Conservation (phyloP, 192 early-diverging fungal species). For the Backusella mclennaniae region DNA sequence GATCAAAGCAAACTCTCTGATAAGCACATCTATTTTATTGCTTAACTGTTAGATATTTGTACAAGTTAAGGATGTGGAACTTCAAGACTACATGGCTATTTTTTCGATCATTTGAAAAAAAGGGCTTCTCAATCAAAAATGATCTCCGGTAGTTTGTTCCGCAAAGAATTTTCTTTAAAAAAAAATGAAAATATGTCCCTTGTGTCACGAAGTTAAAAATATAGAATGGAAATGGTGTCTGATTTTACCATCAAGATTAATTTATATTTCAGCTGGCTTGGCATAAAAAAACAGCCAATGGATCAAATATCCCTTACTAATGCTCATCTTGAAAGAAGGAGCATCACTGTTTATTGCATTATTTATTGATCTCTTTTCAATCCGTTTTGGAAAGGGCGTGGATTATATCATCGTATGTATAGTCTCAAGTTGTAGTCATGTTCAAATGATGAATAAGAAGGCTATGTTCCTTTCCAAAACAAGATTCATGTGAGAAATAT, state of each 20-base stretch:
- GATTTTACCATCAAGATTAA: too few species aligned
- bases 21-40: neutral
- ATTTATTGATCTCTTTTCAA: too few species aligned
- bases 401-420: neutral
- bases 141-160: neutral
- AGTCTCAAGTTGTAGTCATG: neutral
- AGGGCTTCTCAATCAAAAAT: neutral
- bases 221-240: neutral
- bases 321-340: neutral
- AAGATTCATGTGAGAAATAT: neutral
- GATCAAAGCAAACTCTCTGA: neutral
- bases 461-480: neutral
- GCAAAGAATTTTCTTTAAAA: neutral
- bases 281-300: neutral
- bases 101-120: neutral
- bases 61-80: neutral
- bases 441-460: neutral
- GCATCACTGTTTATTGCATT: neutral
- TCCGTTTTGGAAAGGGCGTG: neutral
- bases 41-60: neutral
- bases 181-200: neutral
- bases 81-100: neutral
- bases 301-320: neutral
- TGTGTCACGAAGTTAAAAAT: neutral
- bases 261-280: too few species aligned